A percentile compares a stretch with the other conserved stretches of the same genome.
Conservation (phyloP, 371 early-diverging fungal genomes). For the Lichtheimia ramosa region DNA sequence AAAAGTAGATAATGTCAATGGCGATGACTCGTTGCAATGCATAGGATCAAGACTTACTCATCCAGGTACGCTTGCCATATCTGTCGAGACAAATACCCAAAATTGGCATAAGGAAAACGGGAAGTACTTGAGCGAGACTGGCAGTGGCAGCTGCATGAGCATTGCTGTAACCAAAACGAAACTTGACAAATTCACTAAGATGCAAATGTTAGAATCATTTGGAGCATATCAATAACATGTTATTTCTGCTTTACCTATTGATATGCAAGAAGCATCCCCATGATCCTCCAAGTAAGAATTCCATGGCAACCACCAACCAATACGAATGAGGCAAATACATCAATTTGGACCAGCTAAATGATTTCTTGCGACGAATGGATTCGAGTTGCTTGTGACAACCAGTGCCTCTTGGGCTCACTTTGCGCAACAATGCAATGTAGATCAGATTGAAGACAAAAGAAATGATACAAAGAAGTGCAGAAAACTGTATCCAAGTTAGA, state of each 20-base stretch:
- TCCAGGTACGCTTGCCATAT: slow-evolving; percentile 60
- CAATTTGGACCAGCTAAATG: slow-evolving; percentile 59
- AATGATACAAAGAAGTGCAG: slow-evolving; percentile 59
- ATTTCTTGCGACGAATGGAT: slow-evolving; percentile 54
- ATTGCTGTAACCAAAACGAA: slow-evolving; percentile 56
- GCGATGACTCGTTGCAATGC: not conserved
- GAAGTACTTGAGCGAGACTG: slow-evolving; percentile 66
- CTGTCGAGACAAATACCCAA: slow-evolving; percentile 63
- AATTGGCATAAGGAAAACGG: slow-evolving; percentile 68
- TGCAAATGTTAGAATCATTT: not conserved
- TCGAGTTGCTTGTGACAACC: slow-evolving; percentile 34
- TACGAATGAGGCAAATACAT: slow-evolving; percentile 61
- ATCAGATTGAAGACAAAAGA: slow-evolving; percentile 62
- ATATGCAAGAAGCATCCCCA: slow-evolving; percentile 80
- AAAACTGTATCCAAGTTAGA: slow-evolving; percentile 35
- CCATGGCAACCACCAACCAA: slow-evolving; percentile 65
- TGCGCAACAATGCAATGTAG: slow-evolving; percentile 55
- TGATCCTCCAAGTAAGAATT: slow-evolving; percentile 65
- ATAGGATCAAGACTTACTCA: slow-evolving; percentile 38
- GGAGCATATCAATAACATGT: not conserved
- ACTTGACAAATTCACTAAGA: slow-evolving; percentile 61
- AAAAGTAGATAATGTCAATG: not conserved
- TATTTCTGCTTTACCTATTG: slow-evolving; percentile 45
- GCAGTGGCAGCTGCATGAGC: slow-evolving; percentile 64
- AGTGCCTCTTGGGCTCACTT: slow-evolving; percentile 6